Evolutionary conservation across 768 basidiomycete species (phyloP), one percentile per base, ranked within the genome.

Genomic region (Harrya chromipes): DNA sequence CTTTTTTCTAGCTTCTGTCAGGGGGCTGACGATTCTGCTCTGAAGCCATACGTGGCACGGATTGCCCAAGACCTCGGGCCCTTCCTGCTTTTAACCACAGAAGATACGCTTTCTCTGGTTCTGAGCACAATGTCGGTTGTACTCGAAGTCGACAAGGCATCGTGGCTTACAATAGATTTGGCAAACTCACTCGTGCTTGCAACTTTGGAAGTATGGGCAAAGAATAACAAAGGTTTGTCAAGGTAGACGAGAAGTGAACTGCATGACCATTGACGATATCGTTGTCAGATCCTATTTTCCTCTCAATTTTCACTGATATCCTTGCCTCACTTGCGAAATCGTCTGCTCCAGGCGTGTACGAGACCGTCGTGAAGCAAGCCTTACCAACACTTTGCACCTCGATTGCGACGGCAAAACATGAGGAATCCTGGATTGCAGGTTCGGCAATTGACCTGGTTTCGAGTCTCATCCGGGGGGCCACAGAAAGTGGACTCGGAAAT

Each of bases 81-180:
- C 2, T 88, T 97, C 71, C 65, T 97, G 21, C 68, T 83, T 5
- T 70, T 83, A 26, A 83, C 93, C 0, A 83, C 88, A 2, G 92
- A 94, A 51, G 94, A 97, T 55, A 91, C 92, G 0, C 77, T 98
- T 12, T 84, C 89, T 13, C 79, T 98, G 6, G 83, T 97, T 29
- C 73, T 97, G 14, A 93, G 95, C 60, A 85, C 94, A 0, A 72
- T 97, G 42, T 81, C 87, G 8, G 85, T 87, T 11, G 80, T 92
- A 4, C 72, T 95, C 4, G 80, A 85, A 39, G 80, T 93, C 7
- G 83, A 86, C 37, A 77, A 82, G 36, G 81, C 83, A 47, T 77
- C 74, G 39, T 93, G 90, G 90, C 65, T 91, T 24, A 83, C 84
- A 11, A 58, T 67, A 0, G 84, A 87, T 4, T 73, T 90, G 42